Conservation (phyloP, 257 asterid genomes). For the Solanum phureja region DNA sequence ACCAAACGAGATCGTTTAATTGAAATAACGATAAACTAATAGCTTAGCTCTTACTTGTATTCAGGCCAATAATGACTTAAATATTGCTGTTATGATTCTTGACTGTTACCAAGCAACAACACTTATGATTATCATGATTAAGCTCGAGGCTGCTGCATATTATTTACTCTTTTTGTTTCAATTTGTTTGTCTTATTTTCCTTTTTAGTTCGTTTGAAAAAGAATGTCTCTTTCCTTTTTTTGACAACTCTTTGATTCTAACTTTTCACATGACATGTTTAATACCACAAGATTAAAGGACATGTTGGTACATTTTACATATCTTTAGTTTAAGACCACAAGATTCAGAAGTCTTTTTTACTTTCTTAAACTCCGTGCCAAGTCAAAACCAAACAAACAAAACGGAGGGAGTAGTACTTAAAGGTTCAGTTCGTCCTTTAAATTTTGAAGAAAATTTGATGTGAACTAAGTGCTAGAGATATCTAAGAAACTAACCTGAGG, state of each 20-base stretch:
- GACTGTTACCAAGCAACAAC: background rate
- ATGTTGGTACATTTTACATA: background rate
- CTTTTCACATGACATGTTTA: background rate
- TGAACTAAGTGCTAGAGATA: background rate
- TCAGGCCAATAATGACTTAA: background rate
- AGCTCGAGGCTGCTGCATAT: background rate
- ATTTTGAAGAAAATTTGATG: background rate
- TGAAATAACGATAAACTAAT: background rate
- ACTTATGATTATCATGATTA: background rate
- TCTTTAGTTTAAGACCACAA: background rate
- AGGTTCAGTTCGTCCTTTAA: background rate
- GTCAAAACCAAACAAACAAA: background rate
- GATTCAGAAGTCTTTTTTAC: background rate
- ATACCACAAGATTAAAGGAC: background rate
- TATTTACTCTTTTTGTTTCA: background rate
- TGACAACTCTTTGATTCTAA: background rate
- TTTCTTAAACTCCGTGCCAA: background rate
- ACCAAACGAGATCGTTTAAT: background rate
- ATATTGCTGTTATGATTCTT: background rate
- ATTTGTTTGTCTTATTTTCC: background rate
- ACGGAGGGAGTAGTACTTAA: background rate
- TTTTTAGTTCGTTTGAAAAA: background rate
- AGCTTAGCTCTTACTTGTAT: background rate
- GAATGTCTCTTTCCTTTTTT: background rate
- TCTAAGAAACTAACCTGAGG: constrained; percentile 42